Evolutionary conservation across 345 rosid species (phyloP).

Genomic region (Luvunga scandens): DNA sequence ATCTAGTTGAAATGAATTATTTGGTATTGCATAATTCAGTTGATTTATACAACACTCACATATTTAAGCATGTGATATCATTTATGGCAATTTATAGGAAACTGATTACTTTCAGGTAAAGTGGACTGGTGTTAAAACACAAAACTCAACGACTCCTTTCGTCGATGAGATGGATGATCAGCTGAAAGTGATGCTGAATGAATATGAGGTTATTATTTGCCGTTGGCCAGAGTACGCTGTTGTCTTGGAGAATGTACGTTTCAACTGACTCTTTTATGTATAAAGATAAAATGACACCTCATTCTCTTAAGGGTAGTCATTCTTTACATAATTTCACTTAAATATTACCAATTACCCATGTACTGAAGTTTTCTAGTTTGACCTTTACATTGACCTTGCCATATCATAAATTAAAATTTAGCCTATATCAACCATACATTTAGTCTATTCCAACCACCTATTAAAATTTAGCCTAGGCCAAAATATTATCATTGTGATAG

Average conservation of each 20-base stretch:
- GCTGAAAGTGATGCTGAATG: slow-evolving; percentile 60
- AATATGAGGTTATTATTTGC: slow-evolving; percentile 73
- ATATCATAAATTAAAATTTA: too few relatives aligned
- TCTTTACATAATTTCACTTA: neutral
- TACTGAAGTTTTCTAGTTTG: neutral
- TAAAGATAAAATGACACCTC: neutral
- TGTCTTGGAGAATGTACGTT: slow-evolving; percentile 75
- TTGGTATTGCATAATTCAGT: neutral
- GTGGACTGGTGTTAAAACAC: slow-evolving; percentile 66
- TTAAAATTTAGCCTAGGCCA: too few relatives aligned
- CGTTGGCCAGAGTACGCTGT: slow-evolving; percentile 88
- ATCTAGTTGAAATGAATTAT: neutral
- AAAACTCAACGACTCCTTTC: slow-evolving; percentile 83
- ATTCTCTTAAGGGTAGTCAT: neutral
- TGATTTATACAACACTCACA: neutral
- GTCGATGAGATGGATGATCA: slow-evolving; percentile 85
- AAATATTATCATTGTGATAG: too few relatives aligned
- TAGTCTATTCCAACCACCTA: too few relatives aligned
- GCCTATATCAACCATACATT: too few relatives aligned
- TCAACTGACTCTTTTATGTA: neutral
- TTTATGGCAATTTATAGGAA: slow-evolving; percentile 16
- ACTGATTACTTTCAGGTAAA: slow-evolving; percentile 57
- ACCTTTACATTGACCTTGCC: neutral
- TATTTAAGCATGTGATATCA: neutral
- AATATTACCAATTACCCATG: neutral